Conservation (phyloP, 495 filamentous ascomycete genomes). For the Tuber microsphaerosporum region DNA sequence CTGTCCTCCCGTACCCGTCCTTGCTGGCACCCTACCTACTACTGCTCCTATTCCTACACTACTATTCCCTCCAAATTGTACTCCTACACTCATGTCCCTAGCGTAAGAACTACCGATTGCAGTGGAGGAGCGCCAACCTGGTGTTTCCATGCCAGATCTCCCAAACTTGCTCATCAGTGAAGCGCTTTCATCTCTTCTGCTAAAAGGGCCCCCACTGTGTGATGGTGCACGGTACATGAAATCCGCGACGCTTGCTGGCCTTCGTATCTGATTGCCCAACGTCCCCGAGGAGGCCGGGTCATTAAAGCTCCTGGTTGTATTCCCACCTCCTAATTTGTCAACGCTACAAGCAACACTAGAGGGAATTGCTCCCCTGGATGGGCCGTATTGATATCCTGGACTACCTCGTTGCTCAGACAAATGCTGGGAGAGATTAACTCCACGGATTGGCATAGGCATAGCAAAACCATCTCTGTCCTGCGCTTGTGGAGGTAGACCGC, state of each 20-base stretch:
- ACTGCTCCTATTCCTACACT: not conserved
- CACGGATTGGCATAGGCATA: slow-evolving; percentile 8
- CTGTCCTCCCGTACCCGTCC: slow-evolving; percentile 8
- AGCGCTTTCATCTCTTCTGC: slow-evolving; percentile 9
- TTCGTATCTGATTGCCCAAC: slow-evolving; percentile 11
- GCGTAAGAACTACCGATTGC: not conserved
- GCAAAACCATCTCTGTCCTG: slow-evolving; percentile 2
- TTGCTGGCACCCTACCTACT: slow-evolving; percentile 14
- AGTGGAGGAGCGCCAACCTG: slow-evolving; percentile 4
- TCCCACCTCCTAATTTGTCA: slow-evolving; percentile 6
- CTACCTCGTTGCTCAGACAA: slow-evolving; percentile 6
- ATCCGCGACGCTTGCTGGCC: slow-evolving; percentile 24
- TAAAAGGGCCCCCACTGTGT: slow-evolving; percentile 13
- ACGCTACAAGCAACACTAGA: slow-evolving; percentile 2
- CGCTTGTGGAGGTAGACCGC: slow-evolving; percentile 2
- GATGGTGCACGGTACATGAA: slow-evolving; percentile 16
- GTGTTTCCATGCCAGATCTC: slow-evolving; percentile 1
- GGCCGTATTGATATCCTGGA: slow-evolving; percentile 12
- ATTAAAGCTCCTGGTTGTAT: slow-evolving; percentile 29
- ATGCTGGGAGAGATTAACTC: slow-evolving; percentile 4
- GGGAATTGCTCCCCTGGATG: slow-evolving; percentile 58
- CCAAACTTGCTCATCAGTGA: not conserved
- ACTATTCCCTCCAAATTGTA: slow-evolving; percentile 4
- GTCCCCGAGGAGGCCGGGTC: slow-evolving; percentile 1
- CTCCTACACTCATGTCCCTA: not conserved